phyloP scores from a whole-genome alignment of 495 filamentous ascomycete species.

The Penicillium pulvis region DNA sequence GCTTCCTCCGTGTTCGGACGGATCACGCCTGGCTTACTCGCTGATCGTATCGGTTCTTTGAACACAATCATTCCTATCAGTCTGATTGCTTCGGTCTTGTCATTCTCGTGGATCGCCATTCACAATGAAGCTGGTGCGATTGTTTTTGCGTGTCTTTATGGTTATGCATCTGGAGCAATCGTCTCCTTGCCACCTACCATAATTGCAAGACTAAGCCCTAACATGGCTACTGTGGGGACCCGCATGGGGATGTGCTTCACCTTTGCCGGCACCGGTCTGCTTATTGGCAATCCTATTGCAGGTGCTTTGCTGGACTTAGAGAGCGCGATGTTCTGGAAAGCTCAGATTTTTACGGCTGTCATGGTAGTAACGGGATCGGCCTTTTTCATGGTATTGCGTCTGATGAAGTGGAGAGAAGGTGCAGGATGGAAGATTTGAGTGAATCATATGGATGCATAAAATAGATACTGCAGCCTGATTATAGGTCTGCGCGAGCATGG shows the following conservation, averaged over 20 bases:
- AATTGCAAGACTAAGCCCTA: slow-evolving; percentile 29
- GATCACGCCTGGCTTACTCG: slow-evolving; percentile 42
- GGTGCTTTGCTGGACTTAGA: slow-evolving; percentile 45
- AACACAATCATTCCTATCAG: slow-evolving; percentile 36
- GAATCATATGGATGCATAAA: neutral
- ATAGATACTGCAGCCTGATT: neutral
- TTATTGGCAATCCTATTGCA: slow-evolving; percentile 64
- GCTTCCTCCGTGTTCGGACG: slow-evolving; percentile 48
- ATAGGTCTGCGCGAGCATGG: neutral
- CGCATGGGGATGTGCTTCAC: slow-evolving; percentile 63
- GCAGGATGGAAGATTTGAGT: slow-evolving; percentile 14
- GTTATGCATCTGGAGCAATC: slow-evolving; percentile 41
- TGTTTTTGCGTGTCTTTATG: slow-evolving; percentile 43
- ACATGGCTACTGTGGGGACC: slow-evolving; percentile 56
- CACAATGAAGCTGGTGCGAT: slow-evolving; percentile 33
- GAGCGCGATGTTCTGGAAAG: slow-evolving; percentile 12
- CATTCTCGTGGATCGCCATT: slow-evolving; percentile 40
- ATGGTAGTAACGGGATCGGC: slow-evolving; percentile 6
- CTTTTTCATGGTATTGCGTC: slow-evolving; percentile 7
- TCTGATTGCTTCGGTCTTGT: slow-evolving; percentile 31
- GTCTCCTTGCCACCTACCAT: slow-evolving; percentile 36
- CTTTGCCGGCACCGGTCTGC: slow-evolving; percentile 48
- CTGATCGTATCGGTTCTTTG: slow-evolving; percentile 39
- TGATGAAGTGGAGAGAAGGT: slow-evolving; percentile 8
- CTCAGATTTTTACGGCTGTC: slow-evolving; percentile 13